Evolutionary conservation across 176 grass and related monocot species (phyloP).

Genomic region (Puya raimondii): DNA sequence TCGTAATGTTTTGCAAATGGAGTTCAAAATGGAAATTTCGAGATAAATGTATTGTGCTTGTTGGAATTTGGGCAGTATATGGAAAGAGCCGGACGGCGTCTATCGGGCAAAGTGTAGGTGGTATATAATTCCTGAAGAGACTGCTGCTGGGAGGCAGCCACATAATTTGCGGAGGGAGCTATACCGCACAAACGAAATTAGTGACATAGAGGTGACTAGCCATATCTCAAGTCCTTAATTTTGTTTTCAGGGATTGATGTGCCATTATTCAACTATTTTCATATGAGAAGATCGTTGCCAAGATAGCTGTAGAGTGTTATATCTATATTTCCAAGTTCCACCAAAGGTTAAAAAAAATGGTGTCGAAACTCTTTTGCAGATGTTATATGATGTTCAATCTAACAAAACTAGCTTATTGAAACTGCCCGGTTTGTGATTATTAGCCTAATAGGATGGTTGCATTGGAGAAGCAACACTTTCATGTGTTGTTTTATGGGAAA

Average conservation of each 20-base stretch:
- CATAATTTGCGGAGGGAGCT: conserved; percentile 90
- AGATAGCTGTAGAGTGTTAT: no score
- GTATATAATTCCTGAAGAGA: conserved; percentile 94
- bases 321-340: no score
- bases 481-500: no score
- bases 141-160: conserved; percentile 76
- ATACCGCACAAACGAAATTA: conserved; percentile 63
- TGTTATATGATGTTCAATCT: no score
- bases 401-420: no score
- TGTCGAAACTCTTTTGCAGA: no score
- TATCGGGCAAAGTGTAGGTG: conserved; percentile 72
- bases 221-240: neutral
- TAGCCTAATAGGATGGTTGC: no score
- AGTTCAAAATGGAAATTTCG: neutral
- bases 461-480: no score
- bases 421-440: no score
- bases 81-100: conserved; percentile 64
- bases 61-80: conserved; percentile 40
- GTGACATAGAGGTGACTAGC: conserved; percentile 52
- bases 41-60: neutral
- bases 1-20: neutral
- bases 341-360: no score
- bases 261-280: neutral
- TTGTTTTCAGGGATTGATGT: neutral
- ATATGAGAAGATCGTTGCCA: neutral